Base-by-base conservation (phyloP, 768 basidiomycete genomes). In the Termitomyces bulborhizus region DNA sequence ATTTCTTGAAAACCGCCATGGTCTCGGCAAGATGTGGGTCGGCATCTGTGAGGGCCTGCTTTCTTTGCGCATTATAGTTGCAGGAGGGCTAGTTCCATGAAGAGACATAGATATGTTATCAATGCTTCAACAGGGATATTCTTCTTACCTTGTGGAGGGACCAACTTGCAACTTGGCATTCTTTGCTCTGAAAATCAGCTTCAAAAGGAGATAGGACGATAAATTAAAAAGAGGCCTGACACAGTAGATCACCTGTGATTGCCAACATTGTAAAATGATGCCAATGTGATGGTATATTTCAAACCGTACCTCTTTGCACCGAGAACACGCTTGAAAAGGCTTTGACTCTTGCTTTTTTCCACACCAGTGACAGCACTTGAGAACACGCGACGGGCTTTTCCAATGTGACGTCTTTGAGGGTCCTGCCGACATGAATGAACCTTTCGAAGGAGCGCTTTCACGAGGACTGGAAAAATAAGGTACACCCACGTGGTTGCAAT, bases 321-420 rank as follows among this genome's bases (percentile, higher is more conserved):
- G 58, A 18, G 55, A 57, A 61, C 64, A 65, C 12, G 62, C 21
- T 21, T 21, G 21, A 21, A 21, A 21, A 21, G 21, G 21, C 21
- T 21, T 21, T 21, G 21, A 21, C 21, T 21, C 21, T 21, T 21
- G 21, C 21, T 21, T 21, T 57, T 68, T 67, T 36, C 57, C 53
- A 51, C 66, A 67, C 67, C 65, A 69, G 46, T 68, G 66, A 57
- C 66, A 69, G 21, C 56, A 45, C 46, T 68, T 66, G 9, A 62
- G 57, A 12, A 68, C 63, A 52, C 63, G 62, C 48, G 68, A 68
- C 45, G 65, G 63, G 32, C 64, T 65, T 52, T 68, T 68, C 57
- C 59, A 66, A 34, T 63, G 62, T 21, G 59, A 36, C 29, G 48
- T 55, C 24, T 62, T 56, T 15, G 42, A 46, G 29, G 34, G n/a